A percentile compares a stretch with the other conserved stretches of the same genome.
Evolutionary conservation across 2,329 filamentous ascomycete species (phyloP).

Genomic region (Arthrinium puccinioides): DNA sequence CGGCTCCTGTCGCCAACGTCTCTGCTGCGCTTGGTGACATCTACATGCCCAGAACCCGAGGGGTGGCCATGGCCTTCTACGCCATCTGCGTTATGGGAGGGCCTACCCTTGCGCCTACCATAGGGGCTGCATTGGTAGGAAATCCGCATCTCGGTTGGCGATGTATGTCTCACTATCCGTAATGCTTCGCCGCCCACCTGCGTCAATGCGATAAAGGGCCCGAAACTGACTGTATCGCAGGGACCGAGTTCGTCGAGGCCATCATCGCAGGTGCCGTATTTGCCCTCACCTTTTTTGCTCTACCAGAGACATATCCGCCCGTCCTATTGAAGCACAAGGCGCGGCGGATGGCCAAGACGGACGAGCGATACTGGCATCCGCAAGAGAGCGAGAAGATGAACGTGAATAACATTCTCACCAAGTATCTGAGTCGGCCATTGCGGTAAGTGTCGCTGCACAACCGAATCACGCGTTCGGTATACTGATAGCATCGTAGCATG

Average conservation of each 20-base stretch:
- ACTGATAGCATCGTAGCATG: constrained; percentile 34
- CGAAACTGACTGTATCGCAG: background rate
- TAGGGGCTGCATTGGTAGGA: constrained; percentile 29
- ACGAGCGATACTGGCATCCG: constrained; percentile 40
- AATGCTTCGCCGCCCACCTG: too few relatives aligned
- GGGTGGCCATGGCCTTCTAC: constrained; percentile 30
- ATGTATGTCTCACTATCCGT: constrained; percentile 17
- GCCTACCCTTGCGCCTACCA: constrained; percentile 26
- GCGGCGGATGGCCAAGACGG: constrained; percentile 24
- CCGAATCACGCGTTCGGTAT: constrained; percentile 12
- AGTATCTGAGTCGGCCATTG: constrained; percentile 8
- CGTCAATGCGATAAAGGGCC: too few relatives aligned
- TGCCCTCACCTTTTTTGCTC: constrained; percentile 16
- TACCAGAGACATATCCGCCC: constrained; percentile 27
- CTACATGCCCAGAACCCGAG: constrained; percentile 23
- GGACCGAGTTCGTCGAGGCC: constrained; percentile 33
- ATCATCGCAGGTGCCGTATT: constrained; percentile 27
- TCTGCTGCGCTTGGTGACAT: constrained; percentile 35
- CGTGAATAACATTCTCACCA: constrained; percentile 7
- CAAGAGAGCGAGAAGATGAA: constrained; percentile 29
- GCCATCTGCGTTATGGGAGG: constrained; percentile 10
- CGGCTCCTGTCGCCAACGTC: constrained; percentile 33
- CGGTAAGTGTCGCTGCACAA: constrained; percentile 25
- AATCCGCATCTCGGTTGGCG: constrained; percentile 31
- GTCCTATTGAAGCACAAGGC: constrained; percentile 25